phyloP scores from a whole-genome alignment of 352 stramenopile species.

The Pythium insidiosum region DNA sequence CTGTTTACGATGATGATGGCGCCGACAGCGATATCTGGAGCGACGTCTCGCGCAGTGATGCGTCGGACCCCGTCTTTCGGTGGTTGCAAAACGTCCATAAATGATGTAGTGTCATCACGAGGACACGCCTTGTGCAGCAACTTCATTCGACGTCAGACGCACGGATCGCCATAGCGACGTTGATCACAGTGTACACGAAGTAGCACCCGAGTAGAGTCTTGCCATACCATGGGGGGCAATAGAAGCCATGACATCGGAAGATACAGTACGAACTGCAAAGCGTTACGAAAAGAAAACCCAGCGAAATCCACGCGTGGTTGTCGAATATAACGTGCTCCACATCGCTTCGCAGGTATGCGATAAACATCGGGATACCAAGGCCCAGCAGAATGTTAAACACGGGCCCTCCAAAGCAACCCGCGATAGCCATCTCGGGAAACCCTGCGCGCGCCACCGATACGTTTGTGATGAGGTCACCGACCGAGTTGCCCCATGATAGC shows the following conservation, averaged over 20 bases:
- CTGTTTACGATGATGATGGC: background rate
- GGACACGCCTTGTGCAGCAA: too few species aligned
- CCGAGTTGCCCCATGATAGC: slow-evolving; percentile 78
- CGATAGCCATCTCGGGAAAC: slow-evolving; percentile 82
- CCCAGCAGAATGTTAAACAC: slow-evolving; percentile 83
- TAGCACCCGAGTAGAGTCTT: slow-evolving; percentile 66
- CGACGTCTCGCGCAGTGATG: slow-evolving; percentile 23
- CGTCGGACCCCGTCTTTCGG: slow-evolving; percentile 40
- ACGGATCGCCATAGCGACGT: slow-evolving; percentile 41
- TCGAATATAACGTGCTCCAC: slow-evolving; percentile 43
- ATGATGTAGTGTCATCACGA: slow-evolving; percentile 2
- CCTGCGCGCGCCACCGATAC: slow-evolving; percentile 73
- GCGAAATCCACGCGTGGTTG: slow-evolving; percentile 59
- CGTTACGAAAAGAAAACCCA: slow-evolving; percentile 59
- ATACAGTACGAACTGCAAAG: slow-evolving; percentile 43
- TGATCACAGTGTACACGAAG: slow-evolving; percentile 59
- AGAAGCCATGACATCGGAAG: slow-evolving; percentile 41
- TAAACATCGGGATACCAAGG: slow-evolving; percentile 62
- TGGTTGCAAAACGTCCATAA: slow-evolving; percentile 50
- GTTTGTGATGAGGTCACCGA: slow-evolving; percentile 79
- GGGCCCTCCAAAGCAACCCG: slow-evolving; percentile 72
- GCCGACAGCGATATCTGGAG: slow-evolving; percentile 17
- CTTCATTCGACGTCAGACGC: background rate
- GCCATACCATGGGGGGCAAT: slow-evolving; percentile 62
- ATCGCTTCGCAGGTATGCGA: slow-evolving; percentile 38